Conservation (phyloP, 1,284 basidiomycete genomes). For the Sanguinoderma infundibulare region DNA sequence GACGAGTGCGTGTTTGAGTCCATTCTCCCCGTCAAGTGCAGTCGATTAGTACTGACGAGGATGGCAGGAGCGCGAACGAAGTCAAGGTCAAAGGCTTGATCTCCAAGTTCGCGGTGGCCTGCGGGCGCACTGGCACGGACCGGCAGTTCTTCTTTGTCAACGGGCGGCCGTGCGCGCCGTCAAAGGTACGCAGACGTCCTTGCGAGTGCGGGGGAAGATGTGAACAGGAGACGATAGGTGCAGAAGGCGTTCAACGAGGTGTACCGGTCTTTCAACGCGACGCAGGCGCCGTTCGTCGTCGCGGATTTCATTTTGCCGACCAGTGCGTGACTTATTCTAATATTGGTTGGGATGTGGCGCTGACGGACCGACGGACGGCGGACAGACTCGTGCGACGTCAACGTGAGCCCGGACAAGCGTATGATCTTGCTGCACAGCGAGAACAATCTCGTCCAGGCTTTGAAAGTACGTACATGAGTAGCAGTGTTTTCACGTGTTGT, state of each 20-base stretch:
- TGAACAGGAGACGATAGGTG: conserved; percentile 48
- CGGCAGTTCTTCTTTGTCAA: conserved; percentile 96
- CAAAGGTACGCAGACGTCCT: conserved; percentile 55
- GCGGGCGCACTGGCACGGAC: conserved; percentile 81
- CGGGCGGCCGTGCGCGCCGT: conserved; percentile 84
- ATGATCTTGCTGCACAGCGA: conserved; percentile 95
- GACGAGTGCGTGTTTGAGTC: conserved; percentile 29
- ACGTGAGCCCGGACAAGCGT: conserved; percentile 96
- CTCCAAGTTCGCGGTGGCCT: conserved; percentile 75
- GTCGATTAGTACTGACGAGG: not conserved
- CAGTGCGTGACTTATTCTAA: conserved; percentile 53
- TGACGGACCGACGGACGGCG: too few relatives aligned
- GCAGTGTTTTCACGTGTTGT: not conserved
- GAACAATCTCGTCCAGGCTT: conserved; percentile 74
- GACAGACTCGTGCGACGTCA: conserved; percentile 88
- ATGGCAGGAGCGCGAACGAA: conserved; percentile 32
- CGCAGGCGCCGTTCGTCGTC: conserved; percentile 83
- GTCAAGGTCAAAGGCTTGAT: conserved; percentile 77
- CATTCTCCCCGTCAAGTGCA: too few relatives aligned
- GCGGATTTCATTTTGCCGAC: conserved; percentile 85
- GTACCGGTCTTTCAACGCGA: conserved; percentile 84
- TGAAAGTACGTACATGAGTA: conserved; percentile 61
- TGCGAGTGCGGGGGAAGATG: not conserved
- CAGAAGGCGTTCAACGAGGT: conserved; percentile 90
- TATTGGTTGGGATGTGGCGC: not conserved